Evolutionary conservation across 805 yeast genomes (phyloP).

Genomic region (Zygosaccharomyces gambellarensis): DNA sequence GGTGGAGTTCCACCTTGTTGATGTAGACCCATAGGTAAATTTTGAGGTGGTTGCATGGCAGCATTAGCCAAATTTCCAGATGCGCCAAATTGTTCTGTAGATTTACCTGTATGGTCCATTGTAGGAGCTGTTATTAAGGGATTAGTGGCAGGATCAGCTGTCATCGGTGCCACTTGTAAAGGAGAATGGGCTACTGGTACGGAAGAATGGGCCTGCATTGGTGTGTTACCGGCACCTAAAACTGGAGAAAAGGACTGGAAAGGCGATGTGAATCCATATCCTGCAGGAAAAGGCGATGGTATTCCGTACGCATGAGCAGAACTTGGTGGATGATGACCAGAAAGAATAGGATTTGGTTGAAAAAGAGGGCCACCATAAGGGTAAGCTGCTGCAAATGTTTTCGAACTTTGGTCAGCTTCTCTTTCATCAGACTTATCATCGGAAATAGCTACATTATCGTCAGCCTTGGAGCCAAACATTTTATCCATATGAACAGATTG

Average conservation of each 20-base stretch:
- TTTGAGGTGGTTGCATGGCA: constrained; percentile 5
- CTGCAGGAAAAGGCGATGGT: constrained; percentile 31
- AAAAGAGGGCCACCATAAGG: constrained; percentile 33
- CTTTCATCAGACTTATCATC: not conserved
- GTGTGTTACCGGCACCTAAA: constrained; percentile 24
- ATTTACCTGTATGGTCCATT: constrained; percentile 1
- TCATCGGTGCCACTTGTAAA: constrained; percentile 11
- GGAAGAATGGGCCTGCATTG: constrained; percentile 22
- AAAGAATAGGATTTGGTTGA: constrained; percentile 29
- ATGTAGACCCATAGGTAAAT: constrained; percentile 15
- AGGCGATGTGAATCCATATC: constrained; percentile 33
- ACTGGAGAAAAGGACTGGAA: constrained; percentile 34
- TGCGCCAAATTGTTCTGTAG: not conserved
- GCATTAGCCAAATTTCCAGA: not conserved
- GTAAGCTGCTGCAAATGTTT: constrained; percentile 30
- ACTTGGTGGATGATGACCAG: constrained; percentile 25
- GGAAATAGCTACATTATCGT: constrained; percentile 3
- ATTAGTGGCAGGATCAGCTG: constrained; percentile 4
- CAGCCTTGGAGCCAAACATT: constrained; percentile 15
- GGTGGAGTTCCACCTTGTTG: constrained; percentile 28
- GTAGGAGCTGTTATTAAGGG: not conserved
- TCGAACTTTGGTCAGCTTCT: constrained; percentile 16
- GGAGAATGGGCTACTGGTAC: constrained; percentile 19
- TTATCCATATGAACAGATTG: constrained; percentile 30
- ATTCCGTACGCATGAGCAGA: constrained; percentile 24